Evolutionary conservation across 257 asterid genomes (phyloP).

Genomic region (Anisodus tanguticus): DNA sequence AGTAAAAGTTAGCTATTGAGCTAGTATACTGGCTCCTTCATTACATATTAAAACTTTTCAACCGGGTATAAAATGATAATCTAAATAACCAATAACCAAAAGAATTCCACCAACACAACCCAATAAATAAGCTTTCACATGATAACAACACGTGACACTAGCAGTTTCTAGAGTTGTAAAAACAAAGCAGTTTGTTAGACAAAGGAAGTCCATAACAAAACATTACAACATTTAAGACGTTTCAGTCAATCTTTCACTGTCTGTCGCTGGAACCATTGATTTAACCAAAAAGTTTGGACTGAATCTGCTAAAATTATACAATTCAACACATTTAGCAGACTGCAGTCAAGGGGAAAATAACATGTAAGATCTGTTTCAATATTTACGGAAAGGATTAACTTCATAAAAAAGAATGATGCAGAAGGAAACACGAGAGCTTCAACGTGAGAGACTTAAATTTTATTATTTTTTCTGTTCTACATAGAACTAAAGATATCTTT

Average conservation of each 20-base stretch:
- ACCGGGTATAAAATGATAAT: not conserved
- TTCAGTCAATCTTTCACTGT: not conserved
- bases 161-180: not conserved
- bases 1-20: not conserved
- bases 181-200: not conserved
- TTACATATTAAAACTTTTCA: not conserved
- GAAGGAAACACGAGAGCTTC: not conserved
- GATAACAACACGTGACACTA: not conserved
- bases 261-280: not conserved
- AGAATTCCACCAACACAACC: not conserved
- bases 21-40: not conserved
- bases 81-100: not conserved
- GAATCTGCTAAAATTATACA: not conserved
- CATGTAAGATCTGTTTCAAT: not conserved
- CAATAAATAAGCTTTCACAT: not conserved
- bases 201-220: not conserved
- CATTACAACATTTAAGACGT: not conserved
- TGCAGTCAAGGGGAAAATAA: not conserved
- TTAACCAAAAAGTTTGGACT: not conserved
- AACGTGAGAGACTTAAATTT: not conserved
- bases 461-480: constrained; percentile 7
- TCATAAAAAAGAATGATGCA: not conserved
- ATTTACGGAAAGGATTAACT: not conserved
- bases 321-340: not conserved
- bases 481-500: not conserved